Conservation (phyloP, 1,284 basidiomycete species). For the Sphagnurus paluster region DNA sequence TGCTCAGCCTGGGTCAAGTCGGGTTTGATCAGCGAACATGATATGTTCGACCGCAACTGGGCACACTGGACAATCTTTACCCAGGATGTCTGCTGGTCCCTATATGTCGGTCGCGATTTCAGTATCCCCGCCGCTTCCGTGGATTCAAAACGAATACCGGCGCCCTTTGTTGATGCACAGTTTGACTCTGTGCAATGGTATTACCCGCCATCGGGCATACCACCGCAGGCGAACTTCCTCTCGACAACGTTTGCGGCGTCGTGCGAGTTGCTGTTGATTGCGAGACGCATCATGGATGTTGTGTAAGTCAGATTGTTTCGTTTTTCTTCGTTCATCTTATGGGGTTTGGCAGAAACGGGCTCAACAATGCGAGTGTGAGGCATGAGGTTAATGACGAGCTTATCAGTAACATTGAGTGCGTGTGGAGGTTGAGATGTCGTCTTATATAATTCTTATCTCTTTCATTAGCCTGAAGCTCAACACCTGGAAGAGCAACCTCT, state of each 20-base stretch:
- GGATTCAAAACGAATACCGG: slow-evolving; percentile 36
- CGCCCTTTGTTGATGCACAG: slow-evolving; percentile 46
- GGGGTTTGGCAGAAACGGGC: slow-evolving; percentile 37
- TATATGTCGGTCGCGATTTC: slow-evolving; percentile 60
- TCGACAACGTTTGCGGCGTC: slow-evolving; percentile 54
- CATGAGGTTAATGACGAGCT: slow-evolving; percentile 43
- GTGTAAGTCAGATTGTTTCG: slow-evolving; percentile 44
- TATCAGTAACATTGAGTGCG: slow-evolving; percentile 57
- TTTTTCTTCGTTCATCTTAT: background rate
- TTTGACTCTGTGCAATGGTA: slow-evolving; percentile 47
- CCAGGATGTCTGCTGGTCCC: slow-evolving; percentile 59
- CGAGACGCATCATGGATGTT: slow-evolving; percentile 56
- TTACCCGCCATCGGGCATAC: slow-evolving; percentile 38
- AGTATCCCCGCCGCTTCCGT: slow-evolving; percentile 41
- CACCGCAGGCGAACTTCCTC: slow-evolving; percentile 46
- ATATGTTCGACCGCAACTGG: slow-evolving; percentile 58
- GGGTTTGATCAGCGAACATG: slow-evolving; percentile 47
- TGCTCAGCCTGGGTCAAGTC: slow-evolving; percentile 55
- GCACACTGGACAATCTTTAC: slow-evolving; percentile 54
- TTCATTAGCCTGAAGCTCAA: slow-evolving; percentile 53
- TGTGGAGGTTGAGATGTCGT: slow-evolving; percentile 3
- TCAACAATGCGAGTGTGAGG: slow-evolving; percentile 38
- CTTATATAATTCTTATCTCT: background rate
- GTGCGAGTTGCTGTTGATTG: slow-evolving; percentile 55
- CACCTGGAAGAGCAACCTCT: slow-evolving; percentile 57